A percentile compares a stretch with the other conserved stretches of the same genome.
phyloP scores from a whole-genome alignment of 139 green algal species.

The Chlamydomonas sp. region DNA sequence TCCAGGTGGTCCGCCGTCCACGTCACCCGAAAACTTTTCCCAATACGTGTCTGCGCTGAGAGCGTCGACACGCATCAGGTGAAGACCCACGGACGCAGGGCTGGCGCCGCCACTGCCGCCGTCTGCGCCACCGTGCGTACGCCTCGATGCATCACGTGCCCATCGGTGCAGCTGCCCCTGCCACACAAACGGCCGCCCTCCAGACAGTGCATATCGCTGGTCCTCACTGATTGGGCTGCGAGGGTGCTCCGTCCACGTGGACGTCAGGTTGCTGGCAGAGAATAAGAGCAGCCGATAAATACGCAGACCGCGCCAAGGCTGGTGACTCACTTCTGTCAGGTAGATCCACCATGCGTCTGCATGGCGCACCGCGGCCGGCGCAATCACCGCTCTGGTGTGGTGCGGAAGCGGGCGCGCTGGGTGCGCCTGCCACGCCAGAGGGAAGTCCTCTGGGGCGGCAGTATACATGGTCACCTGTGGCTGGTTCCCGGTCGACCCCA shows the following conservation, averaged over 20 bases:
- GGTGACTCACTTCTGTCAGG: too few species aligned
- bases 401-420: too few species aligned
- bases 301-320: too few species aligned
- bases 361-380: too few species aligned
- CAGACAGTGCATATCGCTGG: background rate
- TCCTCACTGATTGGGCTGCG: slow-evolving; percentile 9
- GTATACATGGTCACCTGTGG: too few species aligned
- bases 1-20: background rate
- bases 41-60: background rate
- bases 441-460: too few species aligned
- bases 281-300: too few species aligned
- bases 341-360: too few species aligned
- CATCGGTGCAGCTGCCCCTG: slow-evolving; percentile 18
- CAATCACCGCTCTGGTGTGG: too few species aligned
- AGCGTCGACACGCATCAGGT: background rate
- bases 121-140: background rate
- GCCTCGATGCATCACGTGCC: background rate
- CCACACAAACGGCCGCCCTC: slow-evolving; percentile 9
- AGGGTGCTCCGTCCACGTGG: slow-evolving; percentile 16
- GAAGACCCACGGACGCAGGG: background rate
- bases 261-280: slow-evolving; percentile 8
- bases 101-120: background rate
- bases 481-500: too few species aligned
- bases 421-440: too few species aligned
- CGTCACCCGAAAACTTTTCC: background rate